Conservation (phyloP, 2,329 filamentous ascomycete species). For the Stenocarpella maydis region DNA sequence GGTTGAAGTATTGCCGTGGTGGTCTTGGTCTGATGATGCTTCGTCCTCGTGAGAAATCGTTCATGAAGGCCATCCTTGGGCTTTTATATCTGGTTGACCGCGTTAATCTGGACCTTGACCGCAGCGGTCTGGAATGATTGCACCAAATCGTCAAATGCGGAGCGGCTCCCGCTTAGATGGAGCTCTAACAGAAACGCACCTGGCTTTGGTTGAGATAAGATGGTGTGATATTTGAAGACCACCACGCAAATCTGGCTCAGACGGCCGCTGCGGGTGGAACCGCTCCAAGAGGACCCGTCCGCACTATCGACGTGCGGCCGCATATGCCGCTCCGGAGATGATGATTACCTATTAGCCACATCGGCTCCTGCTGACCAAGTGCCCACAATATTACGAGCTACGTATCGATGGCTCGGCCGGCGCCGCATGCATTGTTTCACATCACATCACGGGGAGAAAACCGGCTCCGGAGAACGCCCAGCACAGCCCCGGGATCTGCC, state of each 20-base stretch:
- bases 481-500: not conserved
- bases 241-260: not conserved
- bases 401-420: not conserved
- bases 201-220: not conserved
- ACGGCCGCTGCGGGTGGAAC: constrained; percentile 19
- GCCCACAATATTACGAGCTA: not conserved
- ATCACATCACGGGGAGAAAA: too few species aligned
- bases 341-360: not conserved
- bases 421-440: not conserved
- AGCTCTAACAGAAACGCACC: not conserved
- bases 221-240: not conserved
- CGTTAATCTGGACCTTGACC: not conserved
- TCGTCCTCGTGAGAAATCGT: not conserved
- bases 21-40: not conserved
- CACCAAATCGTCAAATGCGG: not conserved
- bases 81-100: not conserved
- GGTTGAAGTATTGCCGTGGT: too few species aligned
- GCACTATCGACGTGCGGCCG: constrained; percentile 20
- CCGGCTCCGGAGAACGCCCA: not conserved
- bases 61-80: not conserved
- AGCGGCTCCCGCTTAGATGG: constrained; percentile 17
- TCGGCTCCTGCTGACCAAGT: not conserved
- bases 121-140: too few species aligned
- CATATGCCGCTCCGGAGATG: constrained; percentile 10
- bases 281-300: not conserved